A percentile compares a stretch with the other conserved stretches of the same genome.
Evolutionary conservation across 495 filamentous ascomycete genomes (phyloP).

Genomic region (Aspergillus saccharolyticus): DNA sequence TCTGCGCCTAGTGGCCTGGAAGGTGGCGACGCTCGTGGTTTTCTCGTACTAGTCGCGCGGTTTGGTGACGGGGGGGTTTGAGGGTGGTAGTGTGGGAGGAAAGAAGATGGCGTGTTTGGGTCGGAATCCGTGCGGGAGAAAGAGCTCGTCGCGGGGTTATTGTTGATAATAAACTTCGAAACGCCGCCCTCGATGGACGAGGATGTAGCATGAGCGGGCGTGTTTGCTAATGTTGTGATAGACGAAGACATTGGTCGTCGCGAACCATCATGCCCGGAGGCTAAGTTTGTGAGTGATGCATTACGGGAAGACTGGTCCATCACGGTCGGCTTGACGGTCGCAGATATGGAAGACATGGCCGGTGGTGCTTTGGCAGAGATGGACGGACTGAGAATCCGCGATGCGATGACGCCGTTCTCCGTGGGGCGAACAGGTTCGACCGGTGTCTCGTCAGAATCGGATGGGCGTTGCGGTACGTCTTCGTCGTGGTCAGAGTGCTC

Average conservation of each 20-base stretch:
- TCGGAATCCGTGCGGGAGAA: constrained; percentile 43
- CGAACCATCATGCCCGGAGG: constrained; percentile 30
- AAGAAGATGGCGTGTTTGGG: constrained; percentile 45
- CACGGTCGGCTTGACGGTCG: constrained; percentile 34
- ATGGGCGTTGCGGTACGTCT: constrained; percentile 17
- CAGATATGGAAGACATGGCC: constrained; percentile 48
- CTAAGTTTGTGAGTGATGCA: constrained; percentile 35
- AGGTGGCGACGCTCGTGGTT: constrained; percentile 28
- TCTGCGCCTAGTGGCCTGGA: constrained; percentile 33
- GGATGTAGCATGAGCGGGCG: constrained; percentile 34
- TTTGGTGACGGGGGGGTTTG: constrained; percentile 42
- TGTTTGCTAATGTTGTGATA: constrained; percentile 22
- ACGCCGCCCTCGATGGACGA: constrained; percentile 48
- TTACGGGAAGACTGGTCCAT: constrained; percentile 33
- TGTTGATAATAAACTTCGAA: constrained; percentile 41
- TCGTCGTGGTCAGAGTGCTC: constrained; percentile 21
- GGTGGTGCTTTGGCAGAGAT: constrained; percentile 43
- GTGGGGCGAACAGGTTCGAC: constrained; percentile 16
- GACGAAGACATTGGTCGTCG: constrained; percentile 33
- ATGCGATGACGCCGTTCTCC: constrained; percentile 37
- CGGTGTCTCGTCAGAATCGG: constrained; percentile 13
- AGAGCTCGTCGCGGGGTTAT: constrained; percentile 27
- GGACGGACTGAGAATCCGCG: constrained; percentile 37
- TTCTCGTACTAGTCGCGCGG: constrained; percentile 16
- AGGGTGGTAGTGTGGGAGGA: constrained; percentile 45